Base-by-base conservation (phyloP, 306 rosid genomes). In the Rosa multiflora region DNA sequence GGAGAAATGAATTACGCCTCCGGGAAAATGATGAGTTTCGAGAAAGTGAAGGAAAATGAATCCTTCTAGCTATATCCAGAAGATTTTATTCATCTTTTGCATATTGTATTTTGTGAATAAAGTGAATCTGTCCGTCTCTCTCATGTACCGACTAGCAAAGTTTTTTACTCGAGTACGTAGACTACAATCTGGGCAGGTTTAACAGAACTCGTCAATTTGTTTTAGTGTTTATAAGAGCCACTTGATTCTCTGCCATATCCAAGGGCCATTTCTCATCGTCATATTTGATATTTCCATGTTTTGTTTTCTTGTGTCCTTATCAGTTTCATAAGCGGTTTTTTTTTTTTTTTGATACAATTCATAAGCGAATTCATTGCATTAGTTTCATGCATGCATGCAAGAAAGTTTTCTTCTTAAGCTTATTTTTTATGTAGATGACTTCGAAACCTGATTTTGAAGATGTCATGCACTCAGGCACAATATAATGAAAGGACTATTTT, bases 241-340 rank as follows among this genome's bases (percentile, higher is more conserved):
- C 58, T 14, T 43, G 56, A 43, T 59, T 75, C 56, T 75, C 69
- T 43, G 43, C 48, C 46, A 59, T 26, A 61, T 62, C 70, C 56
- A 15, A 43, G 44, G 55, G 26, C 46, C 78, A 9, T 75, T 8
- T 59, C 62, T 72, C 44, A 51, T 35, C 14, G 32, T 15, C 64
- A 21, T n/a, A 8, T 56, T 56, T 56, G 32, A 48, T 44, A 5
- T 14, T 48, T 29, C 2, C 15, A 1, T 0, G 4, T 43, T 47
- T 70, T 46, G n/a, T 21, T 69, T 51, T 20, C 2, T 51, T 72
- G 63, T 51, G 63, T 72, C 32, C 64, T 10, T 10, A 12, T 55
- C 40, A 20, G 42, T 37, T 52, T 73, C 26, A 67, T 39, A 7
- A 39, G 58, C 21, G 6, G 26, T 1, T 29, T 29, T 29, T 29